Conservation (phyloP, 2,329 filamentous ascomycete genomes). For the Emergomyces pasteurianus region DNA sequence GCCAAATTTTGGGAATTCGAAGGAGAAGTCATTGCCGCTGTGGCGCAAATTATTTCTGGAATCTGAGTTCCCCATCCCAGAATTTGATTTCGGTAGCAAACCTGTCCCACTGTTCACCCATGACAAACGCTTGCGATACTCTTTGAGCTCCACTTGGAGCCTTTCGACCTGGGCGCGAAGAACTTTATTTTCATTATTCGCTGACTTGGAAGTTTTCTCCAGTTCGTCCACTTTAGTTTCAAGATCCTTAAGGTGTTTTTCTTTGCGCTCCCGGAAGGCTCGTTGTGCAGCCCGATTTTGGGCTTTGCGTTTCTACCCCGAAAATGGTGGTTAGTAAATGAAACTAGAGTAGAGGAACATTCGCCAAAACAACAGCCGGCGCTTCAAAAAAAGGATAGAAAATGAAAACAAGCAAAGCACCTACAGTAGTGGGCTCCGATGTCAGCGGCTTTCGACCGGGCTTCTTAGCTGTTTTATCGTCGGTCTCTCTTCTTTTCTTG, state of each 20-base stretch:
- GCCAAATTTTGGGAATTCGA: constrained; percentile 93
- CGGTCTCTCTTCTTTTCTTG: constrained; percentile 67
- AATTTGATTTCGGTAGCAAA: constrained; percentile 34
- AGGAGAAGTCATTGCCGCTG: constrained; percentile 65
- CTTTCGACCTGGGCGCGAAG: constrained; percentile 81
- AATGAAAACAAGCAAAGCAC: constrained; percentile 28
- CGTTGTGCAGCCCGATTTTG: constrained; percentile 88
- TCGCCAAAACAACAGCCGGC: background rate
- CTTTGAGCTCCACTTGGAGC: constrained; percentile 69
- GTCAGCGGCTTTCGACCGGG: constrained; percentile 91
- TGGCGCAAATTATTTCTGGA: constrained; percentile 44
- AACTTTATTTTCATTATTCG: constrained; percentile 74
- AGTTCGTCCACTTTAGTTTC: constrained; percentile 48
- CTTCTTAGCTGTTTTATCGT: constrained; percentile 85
- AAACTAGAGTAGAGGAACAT: background rate
- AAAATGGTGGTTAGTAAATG: constrained; percentile 14
- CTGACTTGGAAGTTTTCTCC: constrained; percentile 69
- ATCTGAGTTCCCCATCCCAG: constrained; percentile 35
- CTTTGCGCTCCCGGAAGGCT: constrained; percentile 88
- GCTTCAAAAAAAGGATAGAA: background rate
- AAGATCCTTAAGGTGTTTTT: constrained; percentile 52
- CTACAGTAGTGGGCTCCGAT: constrained; percentile 87
- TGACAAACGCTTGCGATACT: constrained; percentile 80
- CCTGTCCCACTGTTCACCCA: constrained; percentile 40
- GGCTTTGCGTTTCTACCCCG: constrained; percentile 53